Conservation (phyloP, 805 yeast species). For the Debaryomyces hansenii region DNA sequence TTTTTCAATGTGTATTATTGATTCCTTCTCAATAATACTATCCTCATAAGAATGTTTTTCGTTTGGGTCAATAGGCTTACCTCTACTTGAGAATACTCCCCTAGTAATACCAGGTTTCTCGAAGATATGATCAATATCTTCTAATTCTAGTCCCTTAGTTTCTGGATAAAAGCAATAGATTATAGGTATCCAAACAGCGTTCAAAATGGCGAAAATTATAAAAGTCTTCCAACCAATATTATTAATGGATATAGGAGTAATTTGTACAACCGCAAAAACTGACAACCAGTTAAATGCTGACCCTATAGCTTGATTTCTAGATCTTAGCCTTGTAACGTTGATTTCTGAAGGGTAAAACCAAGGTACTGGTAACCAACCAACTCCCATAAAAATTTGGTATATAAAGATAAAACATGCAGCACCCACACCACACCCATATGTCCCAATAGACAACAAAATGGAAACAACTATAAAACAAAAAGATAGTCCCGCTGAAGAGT, state of each 20-base stretch:
- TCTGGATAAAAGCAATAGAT: slow-evolving; percentile 23
- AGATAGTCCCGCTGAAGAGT: slow-evolving; percentile 14
- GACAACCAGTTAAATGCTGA: slow-evolving; percentile 29
- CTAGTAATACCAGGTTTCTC: slow-evolving; percentile 6
- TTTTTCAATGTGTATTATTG: no score
- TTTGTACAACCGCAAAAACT: slow-evolving; percentile 29
- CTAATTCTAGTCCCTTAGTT: slow-evolving; percentile 21
- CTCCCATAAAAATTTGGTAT: slow-evolving; percentile 24
- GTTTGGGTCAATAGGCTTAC: background rate
- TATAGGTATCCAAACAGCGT: slow-evolving; percentile 11
- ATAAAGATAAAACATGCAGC: slow-evolving; percentile 25
- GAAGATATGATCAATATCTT: slow-evolving; percentile 5
- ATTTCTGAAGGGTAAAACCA: slow-evolving; percentile 33
- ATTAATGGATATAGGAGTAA: slow-evolving; percentile 23
- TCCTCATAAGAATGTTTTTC: background rate
- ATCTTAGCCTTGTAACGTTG: slow-evolving; percentile 30
- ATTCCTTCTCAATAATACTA: no score
- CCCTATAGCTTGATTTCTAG: slow-evolving; percentile 26
- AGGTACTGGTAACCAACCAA: slow-evolving; percentile 30
- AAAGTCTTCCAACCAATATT: slow-evolving; percentile 31
- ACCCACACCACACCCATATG: slow-evolving; percentile 11
- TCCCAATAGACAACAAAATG: slow-evolving; percentile 6
- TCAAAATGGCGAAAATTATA: slow-evolving; percentile 27
- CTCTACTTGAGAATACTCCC: slow-evolving; percentile 2
- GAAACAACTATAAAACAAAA: slow-evolving; percentile 21